Conservation (phyloP, 768 basidiomycete species). For the Chiua virens region DNA sequence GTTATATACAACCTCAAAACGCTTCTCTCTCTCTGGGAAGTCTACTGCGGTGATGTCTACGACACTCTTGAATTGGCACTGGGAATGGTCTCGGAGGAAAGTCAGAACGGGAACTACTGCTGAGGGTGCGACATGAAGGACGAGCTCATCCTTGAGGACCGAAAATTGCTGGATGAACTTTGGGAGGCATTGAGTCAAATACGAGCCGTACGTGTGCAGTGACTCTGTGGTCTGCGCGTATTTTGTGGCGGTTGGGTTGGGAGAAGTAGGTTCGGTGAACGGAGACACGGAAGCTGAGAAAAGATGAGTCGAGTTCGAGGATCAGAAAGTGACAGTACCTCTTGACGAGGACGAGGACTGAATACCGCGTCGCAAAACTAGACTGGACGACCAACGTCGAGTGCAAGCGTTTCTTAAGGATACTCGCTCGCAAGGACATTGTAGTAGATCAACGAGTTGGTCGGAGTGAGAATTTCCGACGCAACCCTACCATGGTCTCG, state of each 20-base stretch:
- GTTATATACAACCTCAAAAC: slow-evolving; percentile 98
- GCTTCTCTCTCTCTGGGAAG: slow-evolving; percentile 87
- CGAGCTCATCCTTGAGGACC: slow-evolving; percentile 93
- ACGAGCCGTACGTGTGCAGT: slow-evolving; percentile 90
- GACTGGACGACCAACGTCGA: slow-evolving; percentile 31
- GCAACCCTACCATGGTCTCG: slow-evolving; percentile 26
- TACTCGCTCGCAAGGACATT: slow-evolving; percentile 48
- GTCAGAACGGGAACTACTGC: slow-evolving; percentile 82
- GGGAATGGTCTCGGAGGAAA: slow-evolving; percentile 93
- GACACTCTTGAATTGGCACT: slow-evolving; percentile 89
- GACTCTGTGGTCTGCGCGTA: slow-evolving; percentile 73
- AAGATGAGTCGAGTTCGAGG: slow-evolving; percentile 8
- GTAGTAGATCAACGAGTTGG: slow-evolving; percentile 5
- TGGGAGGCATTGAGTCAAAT: slow-evolving; percentile 89
- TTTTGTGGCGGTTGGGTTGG: slow-evolving; percentile 75
- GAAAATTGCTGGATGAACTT: slow-evolving; percentile 99
- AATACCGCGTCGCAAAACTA: slow-evolving; percentile 39
- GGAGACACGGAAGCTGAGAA: slow-evolving; percentile 65
- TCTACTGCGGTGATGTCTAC: slow-evolving; percentile 97
- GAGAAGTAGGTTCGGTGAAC: slow-evolving; percentile 86
- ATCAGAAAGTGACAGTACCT: slow-evolving; percentile 37
- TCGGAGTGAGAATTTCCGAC: slow-evolving; percentile 30
- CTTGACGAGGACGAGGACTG: slow-evolving; percentile 47
- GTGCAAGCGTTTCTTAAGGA: slow-evolving; percentile 43
- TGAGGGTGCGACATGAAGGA: slow-evolving; percentile 81